Evolutionary conservation across 352 stramenopile species (phyloP), one percentile per base, ranked within the genome.

Genomic region (Plasmopara viticola): DNA sequence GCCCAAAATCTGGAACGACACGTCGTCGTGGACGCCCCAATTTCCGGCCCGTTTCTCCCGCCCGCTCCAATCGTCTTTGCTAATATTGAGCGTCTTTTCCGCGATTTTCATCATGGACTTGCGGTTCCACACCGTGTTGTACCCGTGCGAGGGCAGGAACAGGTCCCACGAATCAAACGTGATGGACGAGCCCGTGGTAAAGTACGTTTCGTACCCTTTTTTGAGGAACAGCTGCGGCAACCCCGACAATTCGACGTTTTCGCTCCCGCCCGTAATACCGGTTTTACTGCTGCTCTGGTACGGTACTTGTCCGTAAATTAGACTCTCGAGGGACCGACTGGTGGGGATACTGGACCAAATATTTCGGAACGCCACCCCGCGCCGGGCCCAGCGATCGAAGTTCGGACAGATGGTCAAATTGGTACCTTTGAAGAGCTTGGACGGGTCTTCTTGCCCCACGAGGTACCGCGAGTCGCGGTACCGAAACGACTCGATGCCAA

Each of bases 321-420:
- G 38, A 40, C 48, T 54, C 20, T 46, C 48, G 0, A 54, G 28
- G 8, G 38, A 54, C 15, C 48, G 48, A 54, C 48, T 47, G 0
- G 48, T 54, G 6, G 37, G 37, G 4, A 46, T 47, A 54, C 48
- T 54, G 5, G 48, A 54, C 48, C 48, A 47, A 47, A 54, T 46
- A 14, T 54, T 54, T 5, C 37, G 48, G 9, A 45, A 20, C 4
- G 48, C 48, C 6, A 54, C 48, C 6, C 48, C 48, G 9, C 48
- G 48, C 6, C 40, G 38, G 14, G 48, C 48, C 48, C 48, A 54
- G 6, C 38, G 9, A 28, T 54, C 48, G 12, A 54, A 54, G 18
- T 54, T 46, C 6, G 48, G 48, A 8, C 25, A 40, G 25, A 47
- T 47, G 9, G 48, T 54, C n/a, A 46, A 39, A 39, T 54, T 40